Evolutionary conservation across 495 filamentous ascomycete genomes (phyloP).

Genomic region (Diplogelasinospora grovesii): DNA sequence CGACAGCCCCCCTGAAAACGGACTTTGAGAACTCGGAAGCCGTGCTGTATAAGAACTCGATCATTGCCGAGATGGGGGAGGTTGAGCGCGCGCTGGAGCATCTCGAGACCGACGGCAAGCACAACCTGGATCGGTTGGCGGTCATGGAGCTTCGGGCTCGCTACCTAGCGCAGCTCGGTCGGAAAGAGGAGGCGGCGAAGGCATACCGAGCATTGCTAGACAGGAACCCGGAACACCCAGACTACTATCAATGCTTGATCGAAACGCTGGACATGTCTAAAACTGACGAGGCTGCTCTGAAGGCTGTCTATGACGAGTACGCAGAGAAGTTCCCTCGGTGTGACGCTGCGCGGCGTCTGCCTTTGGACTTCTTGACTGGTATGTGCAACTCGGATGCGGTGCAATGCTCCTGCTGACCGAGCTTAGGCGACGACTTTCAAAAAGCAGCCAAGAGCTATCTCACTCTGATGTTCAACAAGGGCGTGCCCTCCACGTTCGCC

Average conservation of each 20-base stretch:
- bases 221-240: conserved; percentile 79
- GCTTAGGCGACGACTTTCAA: conserved; percentile 69
- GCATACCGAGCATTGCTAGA: conserved; percentile 76
- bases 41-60: conserved; percentile 86
- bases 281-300: conserved; percentile 51
- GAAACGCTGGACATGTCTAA: conserved; percentile 57
- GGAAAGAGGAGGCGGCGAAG: conserved; percentile 72
- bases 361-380: conserved; percentile 84
- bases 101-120: conserved; percentile 66
- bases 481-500: conserved; percentile 92
- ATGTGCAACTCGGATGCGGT: conserved; percentile 5
- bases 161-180: conserved; percentile 72
- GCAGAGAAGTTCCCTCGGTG: conserved; percentile 71
- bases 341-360: conserved; percentile 80
- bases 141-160: conserved; percentile 83
- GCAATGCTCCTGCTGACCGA: conserved; percentile 7
- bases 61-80: conserved; percentile 85
- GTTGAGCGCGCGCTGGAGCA: conserved; percentile 77
- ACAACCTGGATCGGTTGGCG: conserved; percentile 77
- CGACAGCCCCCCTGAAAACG: conserved; percentile 60
- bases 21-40: conserved; percentile 95
- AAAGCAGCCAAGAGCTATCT: conserved; percentile 75
- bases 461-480: conserved; percentile 81
- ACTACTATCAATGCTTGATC: conserved; percentile 76
- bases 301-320: conserved; percentile 75